These are phyloP conservation scores for Trametes cubensis DNA, from an alignment of 768 basidiomycete genomes.

Conservation along the genomic window DNA sequence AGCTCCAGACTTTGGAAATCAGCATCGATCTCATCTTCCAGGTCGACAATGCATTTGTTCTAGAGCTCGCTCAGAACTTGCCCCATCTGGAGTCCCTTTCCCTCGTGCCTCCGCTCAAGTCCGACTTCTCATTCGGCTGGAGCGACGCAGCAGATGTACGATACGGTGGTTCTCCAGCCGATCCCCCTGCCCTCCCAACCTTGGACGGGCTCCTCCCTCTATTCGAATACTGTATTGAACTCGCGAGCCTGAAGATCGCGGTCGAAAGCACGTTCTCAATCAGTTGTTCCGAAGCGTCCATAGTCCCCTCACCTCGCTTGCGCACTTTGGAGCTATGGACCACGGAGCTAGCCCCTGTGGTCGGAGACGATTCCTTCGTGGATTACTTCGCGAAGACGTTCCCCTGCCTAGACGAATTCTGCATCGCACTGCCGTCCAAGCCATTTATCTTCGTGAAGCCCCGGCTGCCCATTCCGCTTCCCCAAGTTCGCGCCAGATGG, in stretches of 20 bases:
- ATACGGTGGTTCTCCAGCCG: too few relatives aligned
- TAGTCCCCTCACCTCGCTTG: background rate
- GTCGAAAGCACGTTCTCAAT: background rate
- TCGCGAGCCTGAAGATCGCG: background rate
- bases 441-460: too few relatives aligned
- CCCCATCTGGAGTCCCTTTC: background rate
- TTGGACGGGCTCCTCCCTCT: background rate
- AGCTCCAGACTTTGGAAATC: background rate
- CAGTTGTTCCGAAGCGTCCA: too few relatives aligned
- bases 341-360: background rate
- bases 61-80: background rate
- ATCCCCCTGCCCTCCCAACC: background rate
- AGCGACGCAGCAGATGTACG: background rate
- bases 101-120: background rate
- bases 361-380: background rate
- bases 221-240: background rate
- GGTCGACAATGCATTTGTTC: background rate
- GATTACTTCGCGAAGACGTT: background rate
- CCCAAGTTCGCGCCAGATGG: too few relatives aligned
- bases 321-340: background rate
- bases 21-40: slow-evolving; percentile 1
- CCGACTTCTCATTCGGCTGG: background rate
- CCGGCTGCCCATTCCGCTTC: too few relatives aligned
- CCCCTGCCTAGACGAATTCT: background rate
- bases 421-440: background rate